Base-by-base conservation (phyloP, 805 yeast genomes). In the Lachancea thermotolerans region DNA sequence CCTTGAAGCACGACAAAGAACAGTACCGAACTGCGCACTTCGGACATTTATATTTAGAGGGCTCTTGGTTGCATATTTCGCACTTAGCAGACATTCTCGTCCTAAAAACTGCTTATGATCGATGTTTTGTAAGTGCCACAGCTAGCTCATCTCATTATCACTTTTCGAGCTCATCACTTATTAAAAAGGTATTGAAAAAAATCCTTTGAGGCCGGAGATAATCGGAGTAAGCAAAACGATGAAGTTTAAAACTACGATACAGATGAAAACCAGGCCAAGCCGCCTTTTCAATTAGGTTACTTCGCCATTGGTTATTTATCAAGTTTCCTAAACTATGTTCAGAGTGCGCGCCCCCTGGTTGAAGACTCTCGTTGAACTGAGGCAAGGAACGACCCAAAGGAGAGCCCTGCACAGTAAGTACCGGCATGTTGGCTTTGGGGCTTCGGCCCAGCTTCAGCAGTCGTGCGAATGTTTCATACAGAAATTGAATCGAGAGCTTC, bases 1-100 rank as follows among this genome's bases (percentile, higher is more conserved):
- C 50, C 36, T 62, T 82, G 56, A 71, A 82, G 53, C 90, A 82
- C 2, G 45, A 51, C n/a, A 82, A 51, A 0, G 85, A 77, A 57
- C 90, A 82, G 50, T 74, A 74, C 43, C 61, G 58, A 12, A 68
- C 53, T 1, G 60, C 62, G 56, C 79, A 74, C 46, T 65, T 70
- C 1, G 79, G 78, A 50, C 80, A 75, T 45, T 67, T 73, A 49
- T 74, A 75, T 46, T 71, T 73, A 18, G 66, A 64, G 5, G 54
- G 61, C 11, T 57, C 53, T 14, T 52, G 57, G 1, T 48, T 34
- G 42, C 74, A 69, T 6, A 69, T 60, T 4, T 55, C 64, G 59
- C 73, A 69, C 38, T 52, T 47, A 15, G 29, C 37, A 28, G 38
- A 14, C 46, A 42, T 42, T 11, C 5, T 8, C 12, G 33, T 14